phyloP scores from a whole-genome alignment of 768 basidiomycete species.

The Vishniacozyma victoriae region DNA sequence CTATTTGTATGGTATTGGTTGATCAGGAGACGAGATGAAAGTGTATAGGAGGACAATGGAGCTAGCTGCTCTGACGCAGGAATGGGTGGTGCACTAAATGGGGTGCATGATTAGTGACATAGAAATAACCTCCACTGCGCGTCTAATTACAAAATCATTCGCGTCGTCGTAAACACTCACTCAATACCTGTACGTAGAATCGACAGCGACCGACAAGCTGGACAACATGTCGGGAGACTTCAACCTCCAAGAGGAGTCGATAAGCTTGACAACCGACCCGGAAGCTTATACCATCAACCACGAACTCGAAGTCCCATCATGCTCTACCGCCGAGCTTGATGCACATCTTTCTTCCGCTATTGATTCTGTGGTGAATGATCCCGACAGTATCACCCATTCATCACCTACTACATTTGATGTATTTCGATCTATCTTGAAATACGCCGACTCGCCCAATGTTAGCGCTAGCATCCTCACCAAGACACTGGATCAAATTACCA shows the following conservation, averaged over 20 bases:
- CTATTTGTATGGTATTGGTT: background rate
- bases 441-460: conserved; percentile 18
- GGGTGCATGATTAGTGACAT: too few relatives aligned
- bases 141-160: background rate
- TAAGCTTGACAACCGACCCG: conserved; percentile 56
- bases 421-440: conserved; percentile 74
- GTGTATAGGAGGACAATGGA: too few relatives aligned
- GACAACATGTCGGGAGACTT: conserved; percentile 51
- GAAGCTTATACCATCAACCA: conserved; percentile 61
- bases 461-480: conserved; percentile 65
- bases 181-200: background rate
- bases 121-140: too few relatives aligned
- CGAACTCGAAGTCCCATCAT: conserved; percentile 60
- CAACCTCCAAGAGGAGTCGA: conserved; percentile 72
- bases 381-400: conserved; percentile 63
- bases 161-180: background rate
- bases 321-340: conserved; percentile 49
- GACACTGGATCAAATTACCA: conserved; percentile 76
- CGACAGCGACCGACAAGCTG: background rate
- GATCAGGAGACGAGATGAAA: background rate
- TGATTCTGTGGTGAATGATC: conserved; percentile 67
- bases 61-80: too few relatives aligned
- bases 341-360: conserved; percentile 61
- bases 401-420: conserved; percentile 64
- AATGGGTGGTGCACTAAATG: background rate